Evolutionary conservation across 768 basidiomycete species (phyloP), one percentile per base, ranked within the genome.

Genomic region (Tylopilus rubrobrunneus): DNA sequence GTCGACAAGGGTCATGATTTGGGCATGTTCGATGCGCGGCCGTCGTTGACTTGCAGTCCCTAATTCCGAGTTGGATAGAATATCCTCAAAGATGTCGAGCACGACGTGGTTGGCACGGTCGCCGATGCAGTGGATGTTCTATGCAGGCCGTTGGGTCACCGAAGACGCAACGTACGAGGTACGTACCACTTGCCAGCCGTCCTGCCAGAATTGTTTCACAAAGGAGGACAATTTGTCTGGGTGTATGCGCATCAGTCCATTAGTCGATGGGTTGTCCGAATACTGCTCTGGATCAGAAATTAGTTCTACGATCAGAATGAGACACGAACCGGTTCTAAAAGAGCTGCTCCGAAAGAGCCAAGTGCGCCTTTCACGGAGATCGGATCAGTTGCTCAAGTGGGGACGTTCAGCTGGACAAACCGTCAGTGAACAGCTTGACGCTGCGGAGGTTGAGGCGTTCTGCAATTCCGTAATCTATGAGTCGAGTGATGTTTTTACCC

Each of bases 71-170:
- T 56, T 52, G 3, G 63, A 54, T 10, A 91, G 60, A 3, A 88
- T 74, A 7, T 76, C 70, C 66, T 95, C 89, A 63, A 89, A 94
- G 9, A 92, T 85, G 62, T 97, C 84, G 23, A 98, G 78, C 2
- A 92, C 81, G 29, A 87, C 74, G 31, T 86, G 78, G 64, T 96
- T 97, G 31, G 92, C 93, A 42, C 84, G 83, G 63, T 98, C 96
- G 2, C 91, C 91, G 10, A 92, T 92, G 53, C 87, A 89, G 59
- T 93, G 91, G 15, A 92, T 82, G 56, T 92, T 93, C 94, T 97
- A 52, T 19, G 7, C 14, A 7, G 7, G 19, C 42, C 5, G n/a
- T 21, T 29, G 25, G 8, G 34, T n/a, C 23, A 31, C 42, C 34
- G 25, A 12, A 33, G 40, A 45, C 7, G 19, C 2, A 41, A 34